Base-by-base conservation (phyloP, 345 rosid species). In the Salix koriyanagi region DNA sequence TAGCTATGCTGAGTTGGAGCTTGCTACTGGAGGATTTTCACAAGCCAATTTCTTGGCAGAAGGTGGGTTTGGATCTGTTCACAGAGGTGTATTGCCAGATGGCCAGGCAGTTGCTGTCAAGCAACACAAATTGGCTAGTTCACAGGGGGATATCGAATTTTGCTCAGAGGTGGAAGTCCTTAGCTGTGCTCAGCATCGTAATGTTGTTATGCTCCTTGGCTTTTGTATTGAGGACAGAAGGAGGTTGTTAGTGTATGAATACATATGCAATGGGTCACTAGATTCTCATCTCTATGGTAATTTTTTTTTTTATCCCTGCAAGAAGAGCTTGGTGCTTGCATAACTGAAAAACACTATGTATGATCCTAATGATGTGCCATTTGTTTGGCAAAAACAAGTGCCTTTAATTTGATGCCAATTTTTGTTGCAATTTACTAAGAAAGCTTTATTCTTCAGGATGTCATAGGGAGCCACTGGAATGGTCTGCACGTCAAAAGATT, bases 131-230 rank as follows among this genome's bases (percentile, higher is more conserved):
- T 70, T 96, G 79, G 99, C 99, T 28, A 96, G 99, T 85, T 91
- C 99, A 60, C 98, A 96, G 81, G 99, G 99, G 81, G 99, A 96
- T 88, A 87, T 85, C 4, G 99, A 96, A 83, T 96, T 96, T 84
- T 96, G 99, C 85, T 96, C 98, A 0, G 99, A 96, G 85, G 99
- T 96, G 50, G 99, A 96, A 87, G 99, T 96, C 75, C 87, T 96
- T 75, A 94, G 98, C 79, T 96, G 99, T 84, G 99, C 99, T 61
- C 99, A 96, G 87, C 99, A 94, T 80, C 86, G 98, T 76, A 96
- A 96, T 71, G 99, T 94, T 58, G 99, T 94, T 44, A 94, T 94
- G 98, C 84, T 96, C 75, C 92, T 96, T 68, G 99, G 99, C 36
- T 96, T 90, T 85, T 96, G 99, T 78, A 94, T 96, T 58, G 98